Evolutionary conservation across 1,284 basidiomycete genomes (phyloP), one percentile per base, ranked within the genome.

Genomic region (Ceratobasidium sp.): DNA sequence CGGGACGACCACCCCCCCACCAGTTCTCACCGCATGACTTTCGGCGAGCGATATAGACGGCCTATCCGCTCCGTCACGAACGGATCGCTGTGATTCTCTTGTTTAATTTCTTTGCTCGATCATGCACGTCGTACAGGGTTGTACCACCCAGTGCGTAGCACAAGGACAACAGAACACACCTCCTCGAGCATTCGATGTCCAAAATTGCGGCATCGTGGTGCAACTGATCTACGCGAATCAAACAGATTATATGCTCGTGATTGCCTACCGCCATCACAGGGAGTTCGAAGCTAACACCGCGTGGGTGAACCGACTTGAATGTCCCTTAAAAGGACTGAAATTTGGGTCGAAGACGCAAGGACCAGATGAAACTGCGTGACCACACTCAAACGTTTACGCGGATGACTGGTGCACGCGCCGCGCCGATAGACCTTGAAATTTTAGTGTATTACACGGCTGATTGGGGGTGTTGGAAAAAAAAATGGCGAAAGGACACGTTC

Each of bases 1-100:
- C 54, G 67, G 67, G 67, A 45, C 33, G 47, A 31, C 51, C 20
- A 51, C 66, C 37, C 35, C 37, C 26, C 28, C 39, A n/a, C 42
- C 45, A 45, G 53, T 73, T 73, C 56, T 63, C 56, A 51, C 69
- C 69, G 28, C 69, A 61, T 73, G 69, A 61, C 69, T 33, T 23
- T 11, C 28, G 45, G 49, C 28, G 26, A 63, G 5, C 20, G 45
- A 42, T 13, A 28, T 26, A 51, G 47, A 51, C 47, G 20, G n/a
- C n/a, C n/a, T n/a, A n/a, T n/a, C n/a, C n/a, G n/a, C n/a, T n/a
- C n/a, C n/a, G n/a, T n/a, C n/a, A n/a, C 56, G 31, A 28, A 33
- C 26, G 56, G 26, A 31, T 28, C 58, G 31, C 10, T 5, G 11
- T 61, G 13, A 61, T 61, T 20, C 45, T 26, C 37, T 20, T 42